Conservation (phyloP, 352 stramenopile species). For the Aphanomyces astaci region DNA sequence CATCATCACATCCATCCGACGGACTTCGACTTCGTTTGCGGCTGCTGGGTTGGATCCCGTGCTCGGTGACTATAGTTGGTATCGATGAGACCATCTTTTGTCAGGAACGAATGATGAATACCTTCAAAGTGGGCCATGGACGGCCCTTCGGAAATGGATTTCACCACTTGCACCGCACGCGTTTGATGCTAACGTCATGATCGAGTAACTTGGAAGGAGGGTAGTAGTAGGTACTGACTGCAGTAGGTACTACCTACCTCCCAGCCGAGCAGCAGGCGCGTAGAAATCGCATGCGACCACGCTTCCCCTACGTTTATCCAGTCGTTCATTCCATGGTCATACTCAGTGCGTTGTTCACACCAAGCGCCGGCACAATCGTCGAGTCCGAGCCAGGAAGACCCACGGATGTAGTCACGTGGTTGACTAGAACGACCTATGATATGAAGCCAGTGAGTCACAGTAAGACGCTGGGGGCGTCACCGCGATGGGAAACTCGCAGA, state of each 20-base stretch:
- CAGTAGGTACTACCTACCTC: slow-evolving; percentile 42
- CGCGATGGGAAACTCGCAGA: slow-evolving; percentile 43
- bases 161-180: slow-evolving; percentile 10
- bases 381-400: slow-evolving; percentile 19
- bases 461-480: slow-evolving; percentile 25
- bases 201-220: too few species aligned
- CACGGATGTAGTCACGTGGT: slow-evolving; percentile 54
- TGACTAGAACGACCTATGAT: slow-evolving; percentile 52
- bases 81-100: too few species aligned
- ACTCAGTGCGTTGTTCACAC: too few species aligned
- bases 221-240: too few species aligned
- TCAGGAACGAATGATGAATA: too few species aligned
- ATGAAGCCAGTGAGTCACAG: background rate
- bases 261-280: slow-evolving; percentile 55
- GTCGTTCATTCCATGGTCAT: too few species aligned
- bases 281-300: slow-evolving; percentile 60
- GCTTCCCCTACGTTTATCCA: slow-evolving; percentile 40
- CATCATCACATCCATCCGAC: too few species aligned
- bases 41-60: background rate
- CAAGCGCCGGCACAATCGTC: slow-evolving; percentile 33
- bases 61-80: slow-evolving; percentile 21
- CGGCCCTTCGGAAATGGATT: slow-evolving; percentile 5
- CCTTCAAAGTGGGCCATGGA: background rate
- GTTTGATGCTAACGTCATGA: slow-evolving; percentile 22
- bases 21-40: slow-evolving; percentile 18